phyloP scores from a whole-genome alignment of 495 filamentous ascomycete genomes.

The Hyaloscypha bicolor region DNA sequence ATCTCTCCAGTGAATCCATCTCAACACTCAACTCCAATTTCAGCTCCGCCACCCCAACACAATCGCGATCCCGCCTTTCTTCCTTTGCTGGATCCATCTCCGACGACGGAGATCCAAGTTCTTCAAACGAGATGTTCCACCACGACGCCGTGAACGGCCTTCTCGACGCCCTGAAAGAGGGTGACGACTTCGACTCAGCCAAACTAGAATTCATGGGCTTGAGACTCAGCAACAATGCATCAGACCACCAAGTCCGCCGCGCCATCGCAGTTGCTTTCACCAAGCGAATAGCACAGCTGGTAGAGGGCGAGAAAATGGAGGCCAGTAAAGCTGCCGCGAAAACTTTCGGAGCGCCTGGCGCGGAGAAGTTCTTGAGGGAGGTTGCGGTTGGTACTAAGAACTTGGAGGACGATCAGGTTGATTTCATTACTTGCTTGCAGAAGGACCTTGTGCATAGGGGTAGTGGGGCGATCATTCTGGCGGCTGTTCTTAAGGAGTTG shows the following conservation, averaged over 20 bases:
- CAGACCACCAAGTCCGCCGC: conserved; percentile 81
- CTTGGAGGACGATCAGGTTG: conserved; percentile 74
- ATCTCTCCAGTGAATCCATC: conserved; percentile 76
- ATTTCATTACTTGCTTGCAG: conserved; percentile 81
- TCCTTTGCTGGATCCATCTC: conserved; percentile 47
- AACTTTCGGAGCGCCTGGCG: conserved; percentile 50
- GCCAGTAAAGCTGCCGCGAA: conserved; percentile 66
- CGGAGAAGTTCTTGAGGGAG: conserved; percentile 51
- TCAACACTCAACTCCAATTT: conserved; percentile 56
- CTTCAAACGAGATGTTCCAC: conserved; percentile 71
- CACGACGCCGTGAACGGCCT: conserved; percentile 83
- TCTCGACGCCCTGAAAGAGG: conserved; percentile 75
- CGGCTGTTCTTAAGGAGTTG: conserved; percentile 75
- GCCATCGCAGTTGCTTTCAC: conserved; percentile 85
- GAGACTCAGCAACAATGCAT: conserved; percentile 85
- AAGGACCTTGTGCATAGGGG: conserved; percentile 66
- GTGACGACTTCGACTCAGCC: conserved; percentile 78
- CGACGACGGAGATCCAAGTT: conserved; percentile 42
- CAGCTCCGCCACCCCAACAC: conserved; percentile 35
- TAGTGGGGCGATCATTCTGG: conserved; percentile 62
- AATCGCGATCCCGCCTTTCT: conserved; percentile 47
- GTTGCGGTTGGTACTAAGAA: conserved; percentile 55
- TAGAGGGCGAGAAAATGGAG: conserved; percentile 57
- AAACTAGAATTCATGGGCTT: conserved; percentile 89
- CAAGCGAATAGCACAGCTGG: conserved; percentile 74